These are phyloP conservation scores for Leccinum boreale DNA, from an alignment of 768 basidiomycete genomes.

Conservation along the genomic window DNA sequence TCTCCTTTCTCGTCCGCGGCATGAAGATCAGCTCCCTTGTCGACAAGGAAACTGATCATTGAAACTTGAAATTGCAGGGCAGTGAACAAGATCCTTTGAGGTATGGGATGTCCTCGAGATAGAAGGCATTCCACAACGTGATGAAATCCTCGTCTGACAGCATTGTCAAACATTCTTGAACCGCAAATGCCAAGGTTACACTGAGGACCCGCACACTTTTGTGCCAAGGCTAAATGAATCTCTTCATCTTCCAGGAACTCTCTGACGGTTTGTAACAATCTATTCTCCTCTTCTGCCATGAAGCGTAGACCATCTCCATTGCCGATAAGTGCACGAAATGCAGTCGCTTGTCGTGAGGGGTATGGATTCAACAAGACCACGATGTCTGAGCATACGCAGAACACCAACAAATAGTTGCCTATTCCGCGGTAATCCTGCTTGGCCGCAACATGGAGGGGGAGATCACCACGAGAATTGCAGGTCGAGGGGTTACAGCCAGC, in stretches of 20 bases:
- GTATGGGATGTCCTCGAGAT: not conserved
- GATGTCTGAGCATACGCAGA: not conserved
- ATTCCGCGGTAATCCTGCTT: not conserved
- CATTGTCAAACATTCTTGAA: not conserved
- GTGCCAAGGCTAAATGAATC: not conserved
- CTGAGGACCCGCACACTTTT: not conserved
- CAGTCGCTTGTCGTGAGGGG: not conserved
- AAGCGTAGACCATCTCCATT: not conserved
- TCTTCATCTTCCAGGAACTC: not conserved
- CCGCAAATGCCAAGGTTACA: not conserved
- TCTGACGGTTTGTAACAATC: not conserved
- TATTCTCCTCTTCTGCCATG: not conserved
- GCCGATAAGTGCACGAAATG: not conserved
- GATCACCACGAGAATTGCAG: not conserved
- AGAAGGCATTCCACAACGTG: not conserved
- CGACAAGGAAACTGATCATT: not conserved
- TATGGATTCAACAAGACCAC: not conserved
- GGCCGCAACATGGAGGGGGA: not conserved
- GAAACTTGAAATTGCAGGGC: not conserved
- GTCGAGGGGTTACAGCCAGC: not conserved
- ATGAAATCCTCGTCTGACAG: not conserved
- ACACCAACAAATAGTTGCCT: not conserved
- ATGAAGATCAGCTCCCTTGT: not conserved
- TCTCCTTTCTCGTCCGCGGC: not conserved
- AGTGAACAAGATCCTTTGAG: not conserved